A percentile compares a stretch with the other conserved stretches of the same genome.
These are phyloP conservation scores for Ochromonas danica DNA, from an alignment of 108 stramenopile species.

Conservation along the genomic window DNA sequence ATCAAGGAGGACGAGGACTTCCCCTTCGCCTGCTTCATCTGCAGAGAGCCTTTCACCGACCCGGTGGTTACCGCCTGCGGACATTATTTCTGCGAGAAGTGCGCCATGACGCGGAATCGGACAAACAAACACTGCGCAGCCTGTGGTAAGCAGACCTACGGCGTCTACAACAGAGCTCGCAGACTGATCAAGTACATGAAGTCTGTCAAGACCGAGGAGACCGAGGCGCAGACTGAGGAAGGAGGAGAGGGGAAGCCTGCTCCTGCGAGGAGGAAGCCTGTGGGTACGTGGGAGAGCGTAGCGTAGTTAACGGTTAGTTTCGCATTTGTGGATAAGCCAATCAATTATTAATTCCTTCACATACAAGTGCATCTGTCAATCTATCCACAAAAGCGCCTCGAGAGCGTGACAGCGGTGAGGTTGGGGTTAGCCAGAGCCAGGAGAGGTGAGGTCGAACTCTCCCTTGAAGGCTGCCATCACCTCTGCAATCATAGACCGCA, in stretches of 20 bases:
- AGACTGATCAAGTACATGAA: slow-evolving; percentile 32
- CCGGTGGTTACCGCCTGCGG: slow-evolving; percentile 86
- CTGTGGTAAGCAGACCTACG: slow-evolving; percentile 81
- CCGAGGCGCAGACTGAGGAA: too few relatives aligned
- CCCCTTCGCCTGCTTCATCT: slow-evolving; percentile 92
- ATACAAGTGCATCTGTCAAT: too few relatives aligned
- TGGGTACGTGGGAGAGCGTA: too few relatives aligned
- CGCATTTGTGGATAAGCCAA: too few relatives aligned
- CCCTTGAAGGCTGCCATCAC: background rate
- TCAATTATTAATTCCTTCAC: too few relatives aligned
- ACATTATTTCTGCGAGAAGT: slow-evolving; percentile 88
- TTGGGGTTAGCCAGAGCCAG: background rate
- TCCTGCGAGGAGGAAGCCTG: too few relatives aligned
- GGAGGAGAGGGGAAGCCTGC: too few relatives aligned
- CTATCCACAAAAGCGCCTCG: too few relatives aligned
- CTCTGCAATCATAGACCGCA: background rate
- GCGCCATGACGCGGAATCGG: slow-evolving; percentile 60
- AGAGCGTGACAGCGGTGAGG: too few relatives aligned
- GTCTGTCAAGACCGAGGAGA: too few relatives aligned
- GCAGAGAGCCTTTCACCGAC: slow-evolving; percentile 75
- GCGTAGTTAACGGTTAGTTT: too few relatives aligned
- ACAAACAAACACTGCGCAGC: slow-evolving; percentile 66
- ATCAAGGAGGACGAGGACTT: slow-evolving; percentile 62
- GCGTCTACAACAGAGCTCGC: slow-evolving; percentile 74
- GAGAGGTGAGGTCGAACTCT: background rate